A percentile compares a stretch with the other conserved stretches of the same genome.
phyloP scores from a whole-genome alignment of 2,329 filamentous ascomycete species.

The Rutstroemia sydowiana region DNA sequence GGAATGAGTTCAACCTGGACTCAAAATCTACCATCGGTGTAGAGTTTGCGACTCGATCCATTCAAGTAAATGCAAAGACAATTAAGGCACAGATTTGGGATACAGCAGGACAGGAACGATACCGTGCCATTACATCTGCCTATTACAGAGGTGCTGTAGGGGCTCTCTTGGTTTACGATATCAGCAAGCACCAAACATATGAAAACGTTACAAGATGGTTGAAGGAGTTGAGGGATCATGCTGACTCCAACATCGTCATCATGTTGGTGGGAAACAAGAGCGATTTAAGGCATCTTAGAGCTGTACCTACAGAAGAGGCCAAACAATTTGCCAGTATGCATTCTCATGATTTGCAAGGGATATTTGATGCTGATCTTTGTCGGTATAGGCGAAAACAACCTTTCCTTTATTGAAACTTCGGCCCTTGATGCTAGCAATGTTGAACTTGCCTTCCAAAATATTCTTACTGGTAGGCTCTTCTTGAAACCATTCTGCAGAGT shows the following conservation, averaged over 20 bases:
- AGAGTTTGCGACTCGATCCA: conserved; percentile 97
- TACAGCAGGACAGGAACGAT: conserved; percentile 95
- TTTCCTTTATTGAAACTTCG: conserved; percentile 98
- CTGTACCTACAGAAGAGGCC: conserved; percentile 94
- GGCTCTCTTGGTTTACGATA: conserved; percentile 98
- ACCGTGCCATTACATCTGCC: conserved; percentile 98
- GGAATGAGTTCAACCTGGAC: conserved; percentile 99
- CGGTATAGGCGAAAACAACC: conserved; percentile 81
- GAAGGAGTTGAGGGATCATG: conserved; percentile 95
- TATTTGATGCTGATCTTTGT: conserved; percentile 24
- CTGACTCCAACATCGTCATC: conserved; percentile 99
- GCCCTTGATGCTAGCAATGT: conserved; percentile 98
- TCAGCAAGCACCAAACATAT: conserved; percentile 99
- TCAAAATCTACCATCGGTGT: conserved; percentile 80
- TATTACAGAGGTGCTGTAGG: conserved; percentile 99
- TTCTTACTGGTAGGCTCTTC: conserved; percentile 72
- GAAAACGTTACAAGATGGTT: conserved; percentile 99
- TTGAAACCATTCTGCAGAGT: neutral
- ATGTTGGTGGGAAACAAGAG: conserved; percentile 96
- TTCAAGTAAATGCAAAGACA: conserved; percentile 94
- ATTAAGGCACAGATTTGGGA: conserved; percentile 99
- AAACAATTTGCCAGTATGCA: conserved; percentile 89
- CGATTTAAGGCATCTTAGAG: conserved; percentile 90
- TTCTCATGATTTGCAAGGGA: neutral
- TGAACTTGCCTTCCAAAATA: conserved; percentile 98